phyloP scores from a whole-genome alignment of 768 basidiomycete genomes.

The Auriscalpium microsporum region DNA sequence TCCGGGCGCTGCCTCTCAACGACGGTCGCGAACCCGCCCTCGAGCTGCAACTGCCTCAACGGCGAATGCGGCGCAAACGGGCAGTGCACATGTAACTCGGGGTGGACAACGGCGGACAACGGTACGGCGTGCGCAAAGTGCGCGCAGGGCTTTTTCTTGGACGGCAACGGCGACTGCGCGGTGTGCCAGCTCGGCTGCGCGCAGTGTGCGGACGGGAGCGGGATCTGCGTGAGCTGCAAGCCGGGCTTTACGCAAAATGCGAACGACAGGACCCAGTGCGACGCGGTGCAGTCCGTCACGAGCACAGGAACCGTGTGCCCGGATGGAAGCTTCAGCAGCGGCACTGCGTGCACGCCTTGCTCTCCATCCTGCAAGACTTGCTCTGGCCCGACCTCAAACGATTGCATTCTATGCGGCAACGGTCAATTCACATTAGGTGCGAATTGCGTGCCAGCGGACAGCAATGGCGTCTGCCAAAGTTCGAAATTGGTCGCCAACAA shows the following conservation, averaged over 20 bases:
- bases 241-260: constrained; percentile 60
- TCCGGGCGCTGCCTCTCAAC: constrained; percentile 61
- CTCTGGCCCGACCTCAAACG: constrained; percentile 52
- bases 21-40: constrained; percentile 41
- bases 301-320: constrained; percentile 53
- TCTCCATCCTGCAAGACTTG: constrained; percentile 66
- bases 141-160: constrained; percentile 65
- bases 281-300: constrained; percentile 41
- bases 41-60: constrained; percentile 75
- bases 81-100: constrained; percentile 67
- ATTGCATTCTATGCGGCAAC: constrained; percentile 61
- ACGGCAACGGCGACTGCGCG: constrained; percentile 57
- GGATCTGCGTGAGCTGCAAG: constrained; percentile 65
- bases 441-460: constrained; percentile 56
- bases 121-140: constrained; percentile 76
- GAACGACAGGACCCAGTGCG: constrained; percentile 60
- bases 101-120: constrained; percentile 63
- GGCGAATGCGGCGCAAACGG: constrained; percentile 64
- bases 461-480: constrained; percentile 65
- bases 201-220: constrained; percentile 57
- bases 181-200: constrained; percentile 71
- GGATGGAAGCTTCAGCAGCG: constrained; percentile 53
- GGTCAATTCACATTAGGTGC: constrained; percentile 61
- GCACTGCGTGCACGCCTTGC: constrained; percentile 47
- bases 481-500: constrained; percentile 72